These are phyloP conservation scores for Lagerstroemia speciosa DNA, from an alignment of 345 rosid genomes.

Conservation along the genomic window DNA sequence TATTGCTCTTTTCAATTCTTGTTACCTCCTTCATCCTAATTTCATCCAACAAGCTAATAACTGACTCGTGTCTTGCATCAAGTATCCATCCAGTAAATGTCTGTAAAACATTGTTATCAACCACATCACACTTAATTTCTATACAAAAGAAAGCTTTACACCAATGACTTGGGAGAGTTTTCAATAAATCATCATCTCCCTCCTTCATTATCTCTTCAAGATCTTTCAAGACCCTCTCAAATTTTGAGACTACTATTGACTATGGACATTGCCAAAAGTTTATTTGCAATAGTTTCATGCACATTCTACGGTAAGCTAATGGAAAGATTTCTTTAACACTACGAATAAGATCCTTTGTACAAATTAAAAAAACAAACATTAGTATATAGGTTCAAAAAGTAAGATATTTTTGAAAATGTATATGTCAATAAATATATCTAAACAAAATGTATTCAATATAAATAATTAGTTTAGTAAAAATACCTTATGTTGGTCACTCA, in stretches of 20 bases:
- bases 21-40: background rate
- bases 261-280: background rate
- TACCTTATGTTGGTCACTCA: background rate
- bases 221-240: background rate
- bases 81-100: background rate
- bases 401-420: too few relatives aligned
- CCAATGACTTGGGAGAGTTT: background rate
- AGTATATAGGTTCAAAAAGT: too few relatives aligned
- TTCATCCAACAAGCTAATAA: background rate
- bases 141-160: background rate
- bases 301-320: background rate
- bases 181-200: background rate
- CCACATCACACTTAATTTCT: background rate
- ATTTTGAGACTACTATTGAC: background rate
- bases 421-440: too few relatives aligned
- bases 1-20: background rate
- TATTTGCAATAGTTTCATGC: background rate
- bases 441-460: too few relatives aligned
- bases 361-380: background rate
- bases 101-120: background rate
- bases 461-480: too few relatives aligned
- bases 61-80: background rate
- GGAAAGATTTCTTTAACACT: background rate
- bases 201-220: background rate
- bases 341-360: background rate